These are phyloP conservation scores for Aspergillus biplanus DNA, from an alignment of 495 filamentous ascomycete species.

Conservation along the genomic window DNA sequence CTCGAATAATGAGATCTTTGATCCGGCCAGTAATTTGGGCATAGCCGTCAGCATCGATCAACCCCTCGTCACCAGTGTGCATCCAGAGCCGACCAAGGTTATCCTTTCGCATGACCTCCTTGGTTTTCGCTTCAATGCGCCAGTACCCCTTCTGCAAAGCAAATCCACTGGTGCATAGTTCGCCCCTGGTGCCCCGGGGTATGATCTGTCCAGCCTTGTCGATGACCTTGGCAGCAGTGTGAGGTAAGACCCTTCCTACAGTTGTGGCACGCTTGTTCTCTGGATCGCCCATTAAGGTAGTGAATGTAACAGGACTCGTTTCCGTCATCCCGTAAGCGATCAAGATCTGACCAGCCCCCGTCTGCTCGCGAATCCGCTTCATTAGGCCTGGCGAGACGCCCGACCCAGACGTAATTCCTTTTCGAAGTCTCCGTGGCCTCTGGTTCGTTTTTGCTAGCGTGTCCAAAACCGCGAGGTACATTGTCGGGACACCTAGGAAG, in stretches of 20 bases:
- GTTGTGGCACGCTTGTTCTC: constrained; percentile 62
- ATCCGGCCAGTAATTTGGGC: constrained; percentile 54
- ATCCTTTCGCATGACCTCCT: constrained; percentile 60
- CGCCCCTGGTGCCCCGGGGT: constrained; percentile 63
- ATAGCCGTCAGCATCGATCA: constrained; percentile 23
- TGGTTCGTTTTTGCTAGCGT: not conserved
- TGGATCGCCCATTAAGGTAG: constrained; percentile 78
- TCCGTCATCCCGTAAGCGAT: constrained; percentile 29
- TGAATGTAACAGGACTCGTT: constrained; percentile 57
- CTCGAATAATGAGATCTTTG: constrained; percentile 65
- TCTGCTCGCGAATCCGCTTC: not conserved
- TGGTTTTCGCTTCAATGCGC: constrained; percentile 64
- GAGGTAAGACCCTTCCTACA: constrained; percentile 74
- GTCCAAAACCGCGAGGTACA: constrained; percentile 10
- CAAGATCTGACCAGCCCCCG: not conserved
- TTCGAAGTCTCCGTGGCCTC: not conserved
- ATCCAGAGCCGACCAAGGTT: constrained; percentile 22
- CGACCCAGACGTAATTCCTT: constrained; percentile 8
- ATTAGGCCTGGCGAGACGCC: not conserved
- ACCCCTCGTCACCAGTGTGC: constrained; percentile 26
- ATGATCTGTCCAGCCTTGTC: constrained; percentile 55
- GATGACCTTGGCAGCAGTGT: constrained; percentile 74
- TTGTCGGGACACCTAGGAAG: constrained; percentile 18
- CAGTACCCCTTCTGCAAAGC: constrained; percentile 84
- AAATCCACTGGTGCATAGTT: constrained; percentile 77